Base-by-base conservation (phyloP, 768 basidiomycete genomes). In the Naganishia kalamii region DNA sequence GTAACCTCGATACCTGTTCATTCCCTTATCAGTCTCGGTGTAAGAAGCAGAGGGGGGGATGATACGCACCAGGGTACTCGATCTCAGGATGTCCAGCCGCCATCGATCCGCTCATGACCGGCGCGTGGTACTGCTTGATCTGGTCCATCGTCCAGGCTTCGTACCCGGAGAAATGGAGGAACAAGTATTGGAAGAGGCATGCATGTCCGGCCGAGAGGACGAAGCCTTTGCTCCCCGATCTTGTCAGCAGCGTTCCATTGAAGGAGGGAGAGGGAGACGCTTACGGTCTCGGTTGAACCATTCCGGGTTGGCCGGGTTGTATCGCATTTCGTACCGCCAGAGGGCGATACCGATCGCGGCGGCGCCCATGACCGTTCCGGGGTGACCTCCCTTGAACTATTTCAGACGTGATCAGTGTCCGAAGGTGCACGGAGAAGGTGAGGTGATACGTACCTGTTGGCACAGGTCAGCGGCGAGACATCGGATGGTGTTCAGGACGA, bases 301-400 rank as follows among this genome's bases (percentile, higher is more conserved):
- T 1, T 73, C 71, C 8, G 76, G 72, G 63, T 79, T 77, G 61
- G 68, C 62, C 4, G 77, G 77, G 65, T 79, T 79, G 74, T 69
- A 77, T 17, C 65, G 50, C 75, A 78, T 75, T 10, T 67, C 49
- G 48, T 78, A 73, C 33, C 71, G 52, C 75, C 75, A 78, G 13
- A 78, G 70, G 1, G 76, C 75, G 23, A 76, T 68, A 47, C 74
- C 77, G 62, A 75, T 76, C 2, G 75, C 72, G 0, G 77, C 76
- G 4, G 75, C 77, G n/a, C 77, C 77, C 77, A 78, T 78, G 62
- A 75, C 75, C 1, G 77, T 78, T 17, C 77, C 77, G 8, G 75
- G 75, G 47, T 78, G 77, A 10, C 77, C 77, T 17, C 77, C 77
- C 62, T 74, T 74, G 71, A 70, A 78, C 62, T n/a, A n/a, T n/a